Evolutionary conservation across 2,329 filamentous ascomycete species (phyloP), one percentile per base, ranked within the genome.

Genomic region (Beauveria brongniartii): DNA sequence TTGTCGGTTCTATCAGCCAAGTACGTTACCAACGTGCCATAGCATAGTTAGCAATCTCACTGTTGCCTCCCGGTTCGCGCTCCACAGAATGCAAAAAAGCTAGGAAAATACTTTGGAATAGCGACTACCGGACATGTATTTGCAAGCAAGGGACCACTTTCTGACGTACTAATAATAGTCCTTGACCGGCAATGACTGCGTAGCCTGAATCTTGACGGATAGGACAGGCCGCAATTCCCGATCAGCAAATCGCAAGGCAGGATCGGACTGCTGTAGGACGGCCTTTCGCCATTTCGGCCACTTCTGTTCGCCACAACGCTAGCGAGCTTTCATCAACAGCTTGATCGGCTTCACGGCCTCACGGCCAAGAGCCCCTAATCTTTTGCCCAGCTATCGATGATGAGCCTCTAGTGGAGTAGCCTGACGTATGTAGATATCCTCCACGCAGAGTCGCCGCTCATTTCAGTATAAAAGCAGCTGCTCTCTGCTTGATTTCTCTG

Each of bases 251-350:
- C 44, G 43, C 28, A 9, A 8, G 3, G 20, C 7, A 3, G 41
- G n/a, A n/a, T 22, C 26, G 14, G 18, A 46, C 24, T 54, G 22
- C 30, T 34, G 12, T 3, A 4, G 2, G 6, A n/a, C 8, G 41
- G 41, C 14, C 41, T 47, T 55, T 57, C 55, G 55, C 55, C 9
- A 4, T 57, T 57, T 57, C 55, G 55, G 55, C 20, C 9, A 24
- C 22, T 50, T 41, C 22, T 28, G 2, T 2, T 48, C 30, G 44
- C 30, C 30, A 24, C 43, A 37, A 2, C 40, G 14, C 28, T 37
- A 34, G 43, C 7, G 12, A 34, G 6, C 26, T 22, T 20, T 37
- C 8, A 3, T 10, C 41, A 16, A 16, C 43, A 1, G 28, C 14
- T 7, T 34, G 9, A 24, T 48, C 43, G 43, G 41, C 41, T 34